Evolutionary conservation across 1,139 yeast species (phyloP), one percentile per base, ranked within the genome.

Genomic region (Saccharomyces hybrid): DNA sequence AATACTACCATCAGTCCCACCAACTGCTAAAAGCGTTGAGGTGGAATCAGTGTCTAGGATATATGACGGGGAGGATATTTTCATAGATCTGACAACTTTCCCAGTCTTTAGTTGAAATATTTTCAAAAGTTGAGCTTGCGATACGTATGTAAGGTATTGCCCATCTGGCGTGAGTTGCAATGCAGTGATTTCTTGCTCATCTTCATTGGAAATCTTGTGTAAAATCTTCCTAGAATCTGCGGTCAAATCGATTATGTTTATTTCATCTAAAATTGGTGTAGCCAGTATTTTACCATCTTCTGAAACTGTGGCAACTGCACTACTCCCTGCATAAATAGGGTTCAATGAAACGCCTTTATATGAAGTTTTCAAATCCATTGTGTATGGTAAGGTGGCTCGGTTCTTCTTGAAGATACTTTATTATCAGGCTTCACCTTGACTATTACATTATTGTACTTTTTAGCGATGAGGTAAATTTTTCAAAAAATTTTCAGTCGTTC

Each of bases 1-100:
- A 21, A 91, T 87, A 46, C 83, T 81, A 51, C 99, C 98, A 69
- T 95, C 99, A 0, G 97, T 87, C 50, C 96, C 93, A 51, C 99
- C 99, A 65, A 95, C 84, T 41, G 97, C 96, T 66, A 91, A 82
- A 51, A 93, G 75, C 3, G 96, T 82, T 14, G 96, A 86, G 0
- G 97, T 89, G 4, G 81, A 70, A 69, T 93, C 99, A 32, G 81
- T 81, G 12, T 85, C 77, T 55, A 90, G 79, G 19, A 89, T 85
- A 69, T 88, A 88, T 1, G 88, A 87, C 0, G 98, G 97, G 0
- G 97, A 83, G 2, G 87, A 74, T 54, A 86, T 67, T 67, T 81
- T 84, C 71, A 78, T 77, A 21, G 75, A 73, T 69, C 78, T 87
- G 69, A 73, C 75, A 69, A 76, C 78, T 67, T 71, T 73, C 58